A percentile compares a stretch with the other conserved stretches of the same genome.
phyloP scores from a whole-genome alignment of 2,329 filamentous ascomycete genomes.

The Penicillium freii region DNA sequence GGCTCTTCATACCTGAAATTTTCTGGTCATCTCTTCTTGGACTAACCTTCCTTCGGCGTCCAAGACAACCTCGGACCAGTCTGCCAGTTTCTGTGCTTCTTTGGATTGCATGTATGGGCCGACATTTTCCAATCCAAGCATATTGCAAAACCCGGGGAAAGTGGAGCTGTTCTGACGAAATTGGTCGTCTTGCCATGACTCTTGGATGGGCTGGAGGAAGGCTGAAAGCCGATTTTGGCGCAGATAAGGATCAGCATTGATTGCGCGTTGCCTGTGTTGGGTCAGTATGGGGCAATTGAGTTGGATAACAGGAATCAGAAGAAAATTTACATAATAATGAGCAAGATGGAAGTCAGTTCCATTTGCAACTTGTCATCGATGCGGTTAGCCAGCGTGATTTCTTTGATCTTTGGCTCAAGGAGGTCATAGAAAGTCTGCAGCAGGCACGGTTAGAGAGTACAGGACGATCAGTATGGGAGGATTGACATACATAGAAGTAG shows the following conservation, averaged over 20 bases:
- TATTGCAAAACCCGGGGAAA: slow-evolving; percentile 74
- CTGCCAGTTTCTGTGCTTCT: slow-evolving; percentile 70
- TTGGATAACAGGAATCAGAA: background rate
- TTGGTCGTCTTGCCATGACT: slow-evolving; percentile 71
- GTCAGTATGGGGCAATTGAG: slow-evolving; percentile 11
- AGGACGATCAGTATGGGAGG: background rate
- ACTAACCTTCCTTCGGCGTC: slow-evolving; percentile 76
- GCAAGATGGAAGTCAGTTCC: slow-evolving; percentile 84
- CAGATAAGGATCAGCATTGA: slow-evolving; percentile 66
- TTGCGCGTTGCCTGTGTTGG: slow-evolving; percentile 68
- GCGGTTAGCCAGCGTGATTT: slow-evolving; percentile 69
- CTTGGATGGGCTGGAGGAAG: slow-evolving; percentile 79
- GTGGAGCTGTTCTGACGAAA: slow-evolving; percentile 68
- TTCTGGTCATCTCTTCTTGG: slow-evolving; percentile 74
- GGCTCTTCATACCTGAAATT: slow-evolving; percentile 59
- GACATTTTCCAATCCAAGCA: slow-evolving; percentile 76
- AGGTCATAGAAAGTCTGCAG: slow-evolving; percentile 76
- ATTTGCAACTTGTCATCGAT: slow-evolving; percentile 79
- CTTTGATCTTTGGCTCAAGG: slow-evolving; percentile 76
- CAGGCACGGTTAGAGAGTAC: slow-evolving; percentile 25
- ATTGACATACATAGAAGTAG: slow-evolving; percentile 66
- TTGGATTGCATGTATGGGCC: slow-evolving; percentile 73
- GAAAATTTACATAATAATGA: slow-evolving; percentile 72
- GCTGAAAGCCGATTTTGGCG: slow-evolving; percentile 70
- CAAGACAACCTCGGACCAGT: slow-evolving; percentile 77